Base-by-base conservation (phyloP, 768 basidiomycete genomes). In the Pisolithus sp. region DNA sequence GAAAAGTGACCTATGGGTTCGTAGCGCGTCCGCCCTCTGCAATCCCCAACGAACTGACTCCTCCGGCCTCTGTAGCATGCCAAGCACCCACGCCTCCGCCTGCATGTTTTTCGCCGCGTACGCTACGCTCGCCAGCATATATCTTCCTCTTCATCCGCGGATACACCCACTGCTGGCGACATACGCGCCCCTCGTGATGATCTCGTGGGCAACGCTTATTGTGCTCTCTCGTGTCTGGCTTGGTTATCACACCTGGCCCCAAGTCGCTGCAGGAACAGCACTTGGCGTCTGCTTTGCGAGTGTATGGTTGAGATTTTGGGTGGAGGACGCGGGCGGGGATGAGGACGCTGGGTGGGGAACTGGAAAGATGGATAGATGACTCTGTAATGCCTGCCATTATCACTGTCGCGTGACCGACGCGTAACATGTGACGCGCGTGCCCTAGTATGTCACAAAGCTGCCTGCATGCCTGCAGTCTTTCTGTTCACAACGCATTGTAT, bases 61-160 rank as follows among this genome's bases (percentile, higher is more conserved):
- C 26, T 26, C n/a, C 26, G 26, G 7, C 21, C 13, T 26, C 26
- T 52, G 45, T 61, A 89, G 89, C 12, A 90, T 91, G 89, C 89
- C 89, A 5, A 87, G 85, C 55, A 90, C 89, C 5, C 89, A 91
- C 64, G 83, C 88, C 10, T 82, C 86, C 9, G 71, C 74, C 5
- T 86, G 86, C 57, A 73, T 76, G 2, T 89, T 75, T 68, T 85
- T 78, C 60, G 81, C 79, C 8, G 72, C 76, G 2, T 90, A 80
- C 60, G 76, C 81, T 23, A 56, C 75, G 12, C 70, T 89, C 10
- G 80, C 85, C 12, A 79, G 77, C 57, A 20, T 69, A 5, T 74
- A 76, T 59, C 75, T 87, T 13, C 85, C 85, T 2, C 53, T 81
- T 13, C 86, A 89, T 58, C 64, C 73, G 20, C 74, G 76, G 4